Base-by-base conservation (phyloP, 2,329 filamentous ascomycete genomes). In the Coniella vitis region DNA sequence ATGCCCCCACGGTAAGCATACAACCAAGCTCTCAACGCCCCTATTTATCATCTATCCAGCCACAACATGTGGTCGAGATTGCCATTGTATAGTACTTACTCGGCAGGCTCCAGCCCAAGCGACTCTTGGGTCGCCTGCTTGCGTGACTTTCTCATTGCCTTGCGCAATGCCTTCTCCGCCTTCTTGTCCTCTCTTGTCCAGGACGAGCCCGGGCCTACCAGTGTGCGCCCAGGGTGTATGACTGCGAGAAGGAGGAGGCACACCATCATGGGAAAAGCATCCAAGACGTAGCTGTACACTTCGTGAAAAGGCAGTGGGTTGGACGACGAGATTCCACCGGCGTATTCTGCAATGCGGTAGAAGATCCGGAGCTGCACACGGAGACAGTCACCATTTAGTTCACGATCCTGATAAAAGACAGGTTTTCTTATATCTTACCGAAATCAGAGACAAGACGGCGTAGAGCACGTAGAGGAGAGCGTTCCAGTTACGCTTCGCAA, bases 271-370 rank as follows among this genome's bases (percentile, higher is more conserved):
- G 79, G 77, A 1, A 74, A 60, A 0, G 75, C 75, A 58, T 83
- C 78, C 1, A 73, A 62, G 1, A 56, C 47, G 69, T 71, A 75
- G 21, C 72, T 68, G 58, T 77, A 83, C 3, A 58, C 67, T 56
- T 81, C 76, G 52, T 78, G 66, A 37, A 61, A 69, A 0, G 74
- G 69, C 17, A 78, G 63, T 0, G 65, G 63, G 57, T 74, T 76
- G n/a, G 62, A 55, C 5, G 59, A 56, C 36, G 63, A 61, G 17
- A 73, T 57, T 10, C 74, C 75, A 4, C 66, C 64, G 0, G 69
- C 67, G 56, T 76, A 84, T 59, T 84, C 78, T 45, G 69, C 61
- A 2, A 85, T 67, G 25, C 79, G 76, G 62, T 75, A 85, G 54
- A 81, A 72, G 59, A 84, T 82, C 31, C 80, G 75, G 22, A 72